Conservation (phyloP, 306 rosid species). For the Fragaria nilgerrensis region DNA sequence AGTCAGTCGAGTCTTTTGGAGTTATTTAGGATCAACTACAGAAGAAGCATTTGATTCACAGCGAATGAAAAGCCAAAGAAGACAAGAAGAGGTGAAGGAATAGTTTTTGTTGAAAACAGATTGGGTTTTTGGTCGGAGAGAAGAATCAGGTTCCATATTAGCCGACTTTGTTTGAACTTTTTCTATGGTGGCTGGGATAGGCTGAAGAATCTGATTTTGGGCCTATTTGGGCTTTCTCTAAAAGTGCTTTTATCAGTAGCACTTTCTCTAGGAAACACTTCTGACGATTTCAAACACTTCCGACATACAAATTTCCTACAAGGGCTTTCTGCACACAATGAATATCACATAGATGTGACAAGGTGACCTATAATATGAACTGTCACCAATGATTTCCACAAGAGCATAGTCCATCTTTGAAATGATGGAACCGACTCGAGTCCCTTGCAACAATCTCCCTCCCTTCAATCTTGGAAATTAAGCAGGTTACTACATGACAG, state of each 20-base stretch:
- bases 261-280: background rate
- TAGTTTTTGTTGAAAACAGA: background rate
- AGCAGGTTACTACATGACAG: conserved; percentile 13
- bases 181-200: no score
- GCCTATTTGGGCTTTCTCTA: background rate
- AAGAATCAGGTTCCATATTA: background rate
- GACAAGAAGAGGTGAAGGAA: background rate
- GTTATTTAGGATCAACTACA: background rate
- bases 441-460: conserved; percentile 30
- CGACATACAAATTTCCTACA: no score
- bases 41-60: conserved; percentile 6
- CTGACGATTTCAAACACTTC: no score
- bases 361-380: background rate
- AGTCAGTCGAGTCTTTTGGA: background rate
- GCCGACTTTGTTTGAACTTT: background rate
- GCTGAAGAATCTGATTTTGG: background rate
- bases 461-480: conserved; percentile 31
- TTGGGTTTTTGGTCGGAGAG: background rate
- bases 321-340: background rate
- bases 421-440: conserved; percentile 26
- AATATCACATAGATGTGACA: background rate
- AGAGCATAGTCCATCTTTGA: conserved; percentile 32
- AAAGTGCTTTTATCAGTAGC: background rate
- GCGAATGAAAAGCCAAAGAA: background rate
- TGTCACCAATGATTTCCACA: conserved; percentile 28